These are phyloP conservation scores for Diaporthe velutina DNA, from an alignment of 2,329 filamentous ascomycete species.

Conservation along the genomic window DNA sequence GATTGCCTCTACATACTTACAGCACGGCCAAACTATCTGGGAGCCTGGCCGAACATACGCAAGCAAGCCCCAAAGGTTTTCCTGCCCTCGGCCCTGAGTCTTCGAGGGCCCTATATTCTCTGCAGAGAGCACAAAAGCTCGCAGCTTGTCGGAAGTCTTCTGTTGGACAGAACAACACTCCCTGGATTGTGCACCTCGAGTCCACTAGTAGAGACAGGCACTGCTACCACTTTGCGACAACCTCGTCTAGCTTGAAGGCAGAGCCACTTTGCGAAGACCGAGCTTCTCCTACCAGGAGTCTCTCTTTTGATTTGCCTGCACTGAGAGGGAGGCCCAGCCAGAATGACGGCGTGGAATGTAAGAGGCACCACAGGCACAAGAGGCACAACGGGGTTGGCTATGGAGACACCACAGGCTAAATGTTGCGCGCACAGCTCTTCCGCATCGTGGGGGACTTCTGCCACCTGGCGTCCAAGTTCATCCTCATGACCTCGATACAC, in stretches of 20 bases:
- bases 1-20: not conserved
- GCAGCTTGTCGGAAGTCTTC: not conserved
- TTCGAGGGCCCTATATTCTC: not conserved
- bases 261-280: not conserved
- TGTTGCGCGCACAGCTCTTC: conserved; percentile 63
- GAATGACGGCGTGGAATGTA: conserved; percentile 44
- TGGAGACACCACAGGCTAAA: conserved; percentile 2
- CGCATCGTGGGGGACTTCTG: conserved; percentile 86
- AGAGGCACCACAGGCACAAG: not conserved
- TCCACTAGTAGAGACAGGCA: not conserved
- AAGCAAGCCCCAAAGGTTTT: not conserved
- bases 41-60: conserved; percentile 33
- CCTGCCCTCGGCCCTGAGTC: not conserved
- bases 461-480: conserved; percentile 88
- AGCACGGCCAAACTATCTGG: conserved; percentile 3
- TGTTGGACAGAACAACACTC: not conserved
- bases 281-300: not conserved
- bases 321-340: not conserved
- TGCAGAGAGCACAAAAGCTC: not conserved
- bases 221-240: conserved; percentile 1
- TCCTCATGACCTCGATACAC: conserved; percentile 92
- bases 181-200: not conserved
- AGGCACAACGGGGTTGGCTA: not conserved
- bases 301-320: not conserved
- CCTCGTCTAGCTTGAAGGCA: not conserved